Evolutionary conservation across 2,329 filamentous ascomycete species (phyloP).

Genomic region (Aspergillus novofumigatus): DNA sequence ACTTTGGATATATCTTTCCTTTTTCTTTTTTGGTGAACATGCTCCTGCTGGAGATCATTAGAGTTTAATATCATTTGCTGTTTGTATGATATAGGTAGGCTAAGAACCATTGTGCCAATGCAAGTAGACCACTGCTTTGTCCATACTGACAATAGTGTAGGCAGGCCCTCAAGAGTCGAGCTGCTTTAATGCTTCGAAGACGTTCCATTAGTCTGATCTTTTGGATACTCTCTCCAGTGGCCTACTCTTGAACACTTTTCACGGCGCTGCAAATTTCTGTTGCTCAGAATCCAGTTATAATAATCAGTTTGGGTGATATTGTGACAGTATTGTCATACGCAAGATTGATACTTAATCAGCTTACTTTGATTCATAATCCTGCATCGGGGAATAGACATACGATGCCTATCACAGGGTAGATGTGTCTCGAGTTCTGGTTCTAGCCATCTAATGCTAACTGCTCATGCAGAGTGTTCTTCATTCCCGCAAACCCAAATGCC

Average conservation of each 20-base stretch:
- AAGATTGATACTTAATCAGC: no score
- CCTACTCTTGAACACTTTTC: neutral
- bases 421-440: neutral
- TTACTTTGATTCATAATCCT: neutral
- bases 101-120: neutral
- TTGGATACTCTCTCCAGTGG: neutral
- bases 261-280: neutral
- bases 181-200: neutral
- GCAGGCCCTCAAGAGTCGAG: neutral
- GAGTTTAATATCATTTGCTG: neutral
- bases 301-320: neutral
- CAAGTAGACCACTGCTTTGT: neutral
- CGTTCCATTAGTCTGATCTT: neutral
- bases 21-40: neutral
- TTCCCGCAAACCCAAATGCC: slow-evolving; percentile 39
- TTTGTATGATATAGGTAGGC: neutral
- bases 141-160: neutral
- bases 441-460: slow-evolving; percentile 5
- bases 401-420: slow-evolving; percentile 37
- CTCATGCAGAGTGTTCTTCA: slow-evolving; percentile 38
- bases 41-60: neutral
- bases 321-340: neutral
- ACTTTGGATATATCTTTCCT: no score
- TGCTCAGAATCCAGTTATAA: neutral
- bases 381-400: neutral